These are phyloP conservation scores for Salix viminalis DNA, from an alignment of 345 rosid genomes.

Conservation along the genomic window DNA sequence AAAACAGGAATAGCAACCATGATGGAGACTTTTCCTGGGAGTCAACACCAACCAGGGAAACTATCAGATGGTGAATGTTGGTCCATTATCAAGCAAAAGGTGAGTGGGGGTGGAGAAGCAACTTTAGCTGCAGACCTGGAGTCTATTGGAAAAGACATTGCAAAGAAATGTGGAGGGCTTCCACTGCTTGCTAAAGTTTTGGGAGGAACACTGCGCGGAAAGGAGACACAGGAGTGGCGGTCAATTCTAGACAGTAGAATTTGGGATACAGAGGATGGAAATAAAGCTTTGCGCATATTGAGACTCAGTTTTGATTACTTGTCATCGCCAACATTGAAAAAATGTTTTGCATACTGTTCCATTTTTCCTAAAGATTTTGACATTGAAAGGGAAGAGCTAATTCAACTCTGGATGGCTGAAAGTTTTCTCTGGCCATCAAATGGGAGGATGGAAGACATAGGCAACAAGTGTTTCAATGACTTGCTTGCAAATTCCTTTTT, in stretches of 20 bases:
- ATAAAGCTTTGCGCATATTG: slow-evolving; percentile 2
- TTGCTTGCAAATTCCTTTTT: slow-evolving; percentile 24
- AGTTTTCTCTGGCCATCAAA: background rate
- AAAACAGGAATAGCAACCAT: background rate
- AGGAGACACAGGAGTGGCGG: background rate
- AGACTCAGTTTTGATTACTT: slow-evolving; percentile 11
- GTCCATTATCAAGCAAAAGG: slow-evolving; percentile 14
- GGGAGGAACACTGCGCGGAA: slow-evolving; percentile 2
- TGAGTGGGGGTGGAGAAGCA: background rate
- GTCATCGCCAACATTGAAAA: background rate
- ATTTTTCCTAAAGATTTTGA: background rate
- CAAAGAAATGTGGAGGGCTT: slow-evolving; percentile 18
- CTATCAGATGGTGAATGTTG: slow-evolving; percentile 11
- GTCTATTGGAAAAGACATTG: slow-evolving; percentile 19
- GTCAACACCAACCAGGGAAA: background rate
- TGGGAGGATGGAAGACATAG: background rate
- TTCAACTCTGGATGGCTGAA: slow-evolving; percentile 16
- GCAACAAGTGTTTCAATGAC: slow-evolving; percentile 16
- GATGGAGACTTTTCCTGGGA: background rate
- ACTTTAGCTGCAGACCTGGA: background rate
- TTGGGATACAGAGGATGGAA: background rate
- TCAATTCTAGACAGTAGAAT: slow-evolving; percentile 2
- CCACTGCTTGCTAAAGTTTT: slow-evolving; percentile 14
- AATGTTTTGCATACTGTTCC: slow-evolving; percentile 14
- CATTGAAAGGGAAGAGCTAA: background rate